Percentiles rank a stretch among this genome's conserved stretches.
Conservation (phyloP, 352 stramenopile species). For the Peronospora farinosa region DNA sequence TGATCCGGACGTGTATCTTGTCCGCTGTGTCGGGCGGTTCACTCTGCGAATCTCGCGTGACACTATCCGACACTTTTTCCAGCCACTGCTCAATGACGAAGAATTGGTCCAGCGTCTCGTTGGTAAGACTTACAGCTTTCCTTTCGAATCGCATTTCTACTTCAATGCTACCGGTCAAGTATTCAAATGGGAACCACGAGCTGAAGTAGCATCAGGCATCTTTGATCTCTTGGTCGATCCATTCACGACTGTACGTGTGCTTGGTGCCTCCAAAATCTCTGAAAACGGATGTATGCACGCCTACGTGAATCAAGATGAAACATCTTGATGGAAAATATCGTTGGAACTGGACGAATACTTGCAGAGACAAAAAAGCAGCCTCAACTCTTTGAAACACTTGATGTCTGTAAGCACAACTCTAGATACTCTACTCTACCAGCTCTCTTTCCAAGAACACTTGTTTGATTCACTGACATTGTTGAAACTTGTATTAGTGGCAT, state of each 20-base stretch:
- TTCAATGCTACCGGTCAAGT: slow-evolving; percentile 45
- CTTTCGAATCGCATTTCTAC: slow-evolving; percentile 49
- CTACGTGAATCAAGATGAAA: slow-evolving; percentile 27
- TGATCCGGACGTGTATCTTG: slow-evolving; percentile 26
- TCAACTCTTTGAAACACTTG: no score
- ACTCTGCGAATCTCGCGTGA: slow-evolving; percentile 54
- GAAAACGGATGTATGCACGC: slow-evolving; percentile 49
- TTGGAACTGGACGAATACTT: not conserved
- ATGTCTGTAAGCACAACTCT: no score
- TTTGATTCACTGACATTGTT: no score
- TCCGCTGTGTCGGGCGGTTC: slow-evolving; percentile 38
- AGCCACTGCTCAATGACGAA: slow-evolving; percentile 47
- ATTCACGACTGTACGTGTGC: slow-evolving; percentile 48
- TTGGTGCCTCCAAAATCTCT: slow-evolving; percentile 44
- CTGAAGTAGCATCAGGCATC: slow-evolving; percentile 42
- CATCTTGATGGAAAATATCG: no score
- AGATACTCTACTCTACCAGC: no score
- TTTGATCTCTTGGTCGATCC: slow-evolving; percentile 51
- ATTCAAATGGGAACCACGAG: slow-evolving; percentile 46
- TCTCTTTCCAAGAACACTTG: no score
- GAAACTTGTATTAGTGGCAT: no score
- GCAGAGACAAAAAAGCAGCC: no score
- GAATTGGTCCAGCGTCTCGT: slow-evolving; percentile 56
- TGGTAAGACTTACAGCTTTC: slow-evolving; percentile 49
- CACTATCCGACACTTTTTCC: slow-evolving; percentile 63